Conservation (phyloP, 2,329 filamentous ascomycete species). For the Colletotrichum melonis region DNA sequence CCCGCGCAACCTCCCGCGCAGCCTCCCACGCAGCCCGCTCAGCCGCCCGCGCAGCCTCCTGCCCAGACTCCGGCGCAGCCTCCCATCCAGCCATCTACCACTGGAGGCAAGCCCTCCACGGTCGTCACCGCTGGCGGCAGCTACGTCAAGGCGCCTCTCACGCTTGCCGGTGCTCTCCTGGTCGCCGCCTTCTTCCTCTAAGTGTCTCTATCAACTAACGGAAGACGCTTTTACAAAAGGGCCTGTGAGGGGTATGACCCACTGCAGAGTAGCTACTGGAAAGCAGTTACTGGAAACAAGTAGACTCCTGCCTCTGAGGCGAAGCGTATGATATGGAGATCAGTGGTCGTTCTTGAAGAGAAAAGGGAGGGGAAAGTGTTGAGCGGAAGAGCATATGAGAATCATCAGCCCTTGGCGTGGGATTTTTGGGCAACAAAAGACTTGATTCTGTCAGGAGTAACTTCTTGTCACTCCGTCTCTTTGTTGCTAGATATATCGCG, state of each 20-base stretch:
- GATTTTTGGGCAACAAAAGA: too few relatives aligned
- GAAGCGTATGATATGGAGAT: background rate
- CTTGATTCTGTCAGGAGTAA: background rate
- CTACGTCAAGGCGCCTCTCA: conserved; percentile 20
- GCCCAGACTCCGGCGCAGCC: conserved; percentile 1
- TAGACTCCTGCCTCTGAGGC: background rate
- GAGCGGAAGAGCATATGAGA: background rate
- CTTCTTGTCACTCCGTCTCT: background rate
- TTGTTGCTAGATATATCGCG: background rate
- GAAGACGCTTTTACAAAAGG: background rate
- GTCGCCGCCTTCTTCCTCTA: conserved; percentile 24
- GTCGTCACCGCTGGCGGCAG: conserved; percentile 26
- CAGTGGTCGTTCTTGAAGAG: too few relatives aligned
- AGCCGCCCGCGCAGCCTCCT: conserved; percentile 9
- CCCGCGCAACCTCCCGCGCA: background rate
- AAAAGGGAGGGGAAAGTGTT: background rate
- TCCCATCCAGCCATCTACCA: conserved; percentile 1
- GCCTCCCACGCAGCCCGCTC: background rate
- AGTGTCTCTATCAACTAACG: background rate
- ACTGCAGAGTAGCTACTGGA: background rate
- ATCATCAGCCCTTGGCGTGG: background rate
- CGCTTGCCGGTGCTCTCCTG: conserved; percentile 9
- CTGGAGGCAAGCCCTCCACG: background rate
- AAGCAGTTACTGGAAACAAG: background rate
- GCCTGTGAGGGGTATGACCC: background rate